Evolutionary conservation across 2,329 filamentous ascomycete genomes (phyloP).

Genomic region (Hypoxylon sp.): DNA sequence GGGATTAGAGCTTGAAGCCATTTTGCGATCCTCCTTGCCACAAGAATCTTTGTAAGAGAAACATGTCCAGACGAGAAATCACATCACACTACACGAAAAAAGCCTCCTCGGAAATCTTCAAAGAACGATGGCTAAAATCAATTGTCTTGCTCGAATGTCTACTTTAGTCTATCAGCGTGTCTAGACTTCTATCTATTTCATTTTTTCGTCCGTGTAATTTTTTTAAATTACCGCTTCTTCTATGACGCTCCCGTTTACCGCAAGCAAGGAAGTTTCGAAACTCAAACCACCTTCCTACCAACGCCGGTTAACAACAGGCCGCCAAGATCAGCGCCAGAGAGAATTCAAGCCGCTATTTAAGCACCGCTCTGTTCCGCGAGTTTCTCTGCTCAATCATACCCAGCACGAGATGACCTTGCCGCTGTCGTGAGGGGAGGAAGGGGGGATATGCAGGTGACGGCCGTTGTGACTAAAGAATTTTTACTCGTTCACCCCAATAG

Average conservation of each 20-base stretch:
- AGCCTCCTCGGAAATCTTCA: background rate
- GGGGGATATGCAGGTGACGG: background rate
- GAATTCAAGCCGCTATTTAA: background rate
- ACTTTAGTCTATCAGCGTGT: constrained; percentile 11
- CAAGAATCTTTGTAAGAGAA: background rate
- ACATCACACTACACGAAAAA: background rate
- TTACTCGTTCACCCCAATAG: constrained; percentile 28
- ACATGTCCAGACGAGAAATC: background rate
- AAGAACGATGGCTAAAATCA: background rate
- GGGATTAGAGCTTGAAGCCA: constrained; percentile 2
- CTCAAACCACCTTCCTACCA: background rate
- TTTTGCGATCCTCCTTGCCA: background rate
- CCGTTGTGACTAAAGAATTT: background rate
- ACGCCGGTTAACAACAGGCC: constrained; percentile 6
- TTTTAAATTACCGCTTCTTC: constrained; percentile 9
- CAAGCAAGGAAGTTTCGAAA: background rate
- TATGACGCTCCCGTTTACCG: constrained; percentile 1
- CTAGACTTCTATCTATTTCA: constrained; percentile 29
- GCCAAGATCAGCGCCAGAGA: background rate
- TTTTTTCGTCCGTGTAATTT: constrained; percentile 8
- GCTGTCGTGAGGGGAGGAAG: background rate
- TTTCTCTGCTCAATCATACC: constrained; percentile 14
- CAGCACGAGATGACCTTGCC: background rate
- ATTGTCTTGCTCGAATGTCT: background rate
- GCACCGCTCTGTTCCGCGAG: background rate